Percentiles rank a stretch among this genome's conserved stretches.
Evolutionary conservation across 192 early-diverging fungal genomes (phyloP).

Genomic region (Neocallimastix lanati): DNA sequence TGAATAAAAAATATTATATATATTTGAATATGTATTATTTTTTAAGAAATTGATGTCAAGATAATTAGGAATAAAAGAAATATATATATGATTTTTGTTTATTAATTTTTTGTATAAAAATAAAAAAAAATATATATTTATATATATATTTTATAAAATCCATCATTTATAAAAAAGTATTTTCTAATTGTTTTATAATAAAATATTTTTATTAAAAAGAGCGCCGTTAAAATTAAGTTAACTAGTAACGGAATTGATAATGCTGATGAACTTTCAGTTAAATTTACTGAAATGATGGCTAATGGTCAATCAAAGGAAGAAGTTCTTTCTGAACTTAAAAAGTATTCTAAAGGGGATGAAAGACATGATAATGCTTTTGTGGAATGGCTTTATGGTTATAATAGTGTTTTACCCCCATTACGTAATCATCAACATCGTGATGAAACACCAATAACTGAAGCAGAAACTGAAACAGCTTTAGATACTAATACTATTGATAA

Average conservation of each 20-base stretch:
- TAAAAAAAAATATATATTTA: too few relatives aligned
- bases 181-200: too few relatives aligned
- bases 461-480: background rate
- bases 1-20: too few relatives aligned
- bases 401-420: background rate
- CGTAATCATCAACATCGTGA: background rate
- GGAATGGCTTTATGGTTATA: background rate
- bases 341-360: background rate
- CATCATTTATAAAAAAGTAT: too few relatives aligned
- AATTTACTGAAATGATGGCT: background rate
- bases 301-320: background rate
- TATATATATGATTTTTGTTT: too few relatives aligned
- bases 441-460: background rate
- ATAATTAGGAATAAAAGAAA: too few relatives aligned
- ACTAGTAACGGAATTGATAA: background rate
- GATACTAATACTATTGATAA: background rate
- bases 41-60: too few relatives aligned
- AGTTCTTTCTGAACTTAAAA: background rate
- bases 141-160: too few relatives aligned
- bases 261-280: background rate
- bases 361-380: background rate
- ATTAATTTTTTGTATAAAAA: too few relatives aligned
- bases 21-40: too few relatives aligned
- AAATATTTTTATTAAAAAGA: too few relatives aligned
- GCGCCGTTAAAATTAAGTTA: background rate